Percentiles rank a stretch among this genome's conserved stretches.
These are phyloP conservation scores for Thermochaetoides thermophila DNA, from an alignment of 495 filamentous ascomycete species.

Conservation along the genomic window DNA sequence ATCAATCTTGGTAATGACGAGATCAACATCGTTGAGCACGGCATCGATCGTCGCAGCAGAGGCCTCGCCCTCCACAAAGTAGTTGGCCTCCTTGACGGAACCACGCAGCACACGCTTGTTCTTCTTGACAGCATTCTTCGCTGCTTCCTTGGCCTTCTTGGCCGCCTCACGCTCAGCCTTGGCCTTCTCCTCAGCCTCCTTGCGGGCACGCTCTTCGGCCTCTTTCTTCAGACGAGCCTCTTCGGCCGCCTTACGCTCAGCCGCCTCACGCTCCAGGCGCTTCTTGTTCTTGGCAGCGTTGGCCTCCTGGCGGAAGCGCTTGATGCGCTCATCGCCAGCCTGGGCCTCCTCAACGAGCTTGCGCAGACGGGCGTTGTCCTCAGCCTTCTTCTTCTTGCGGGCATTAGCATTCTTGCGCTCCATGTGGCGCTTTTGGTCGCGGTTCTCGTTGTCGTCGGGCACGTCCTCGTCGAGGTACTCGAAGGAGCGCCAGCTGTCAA, in stretches of 20 bases:
- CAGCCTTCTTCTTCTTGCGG: conserved; percentile 96
- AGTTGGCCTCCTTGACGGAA: conserved; percentile 91
- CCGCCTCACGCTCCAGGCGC: conserved; percentile 78
- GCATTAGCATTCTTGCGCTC: conserved; percentile 97
- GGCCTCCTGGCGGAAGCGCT: conserved; percentile 83
- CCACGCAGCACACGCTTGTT: conserved; percentile 90
- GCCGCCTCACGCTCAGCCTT: conserved; percentile 76
- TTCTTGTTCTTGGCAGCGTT: conserved; percentile 90
- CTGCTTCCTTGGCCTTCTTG: conserved; percentile 96
- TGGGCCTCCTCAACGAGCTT: conserved; percentile 76
- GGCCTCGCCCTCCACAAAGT: conserved; percentile 58
- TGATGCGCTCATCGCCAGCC: conserved; percentile 81
- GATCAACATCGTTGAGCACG: conserved; percentile 74
- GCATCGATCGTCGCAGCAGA: conserved; percentile 60
- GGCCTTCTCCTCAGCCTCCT: conserved; percentile 95
- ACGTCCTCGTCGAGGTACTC: conserved; percentile 99
- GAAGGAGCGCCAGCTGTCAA: conserved; percentile 94
- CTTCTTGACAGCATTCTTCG: conserved; percentile 98
- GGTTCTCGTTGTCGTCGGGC: conserved; percentile 95
- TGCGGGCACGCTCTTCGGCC: conserved; percentile 71
- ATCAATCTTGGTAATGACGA: conserved; percentile 79
- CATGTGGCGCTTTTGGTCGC: conserved; percentile 94
- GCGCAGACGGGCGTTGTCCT: conserved; percentile 82
- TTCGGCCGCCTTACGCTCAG: conserved; percentile 68
- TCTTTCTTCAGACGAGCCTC: conserved; percentile 64